Evolutionary conservation across 805 yeast genomes (phyloP).

Genomic region (Ogataea philodendri): DNA sequence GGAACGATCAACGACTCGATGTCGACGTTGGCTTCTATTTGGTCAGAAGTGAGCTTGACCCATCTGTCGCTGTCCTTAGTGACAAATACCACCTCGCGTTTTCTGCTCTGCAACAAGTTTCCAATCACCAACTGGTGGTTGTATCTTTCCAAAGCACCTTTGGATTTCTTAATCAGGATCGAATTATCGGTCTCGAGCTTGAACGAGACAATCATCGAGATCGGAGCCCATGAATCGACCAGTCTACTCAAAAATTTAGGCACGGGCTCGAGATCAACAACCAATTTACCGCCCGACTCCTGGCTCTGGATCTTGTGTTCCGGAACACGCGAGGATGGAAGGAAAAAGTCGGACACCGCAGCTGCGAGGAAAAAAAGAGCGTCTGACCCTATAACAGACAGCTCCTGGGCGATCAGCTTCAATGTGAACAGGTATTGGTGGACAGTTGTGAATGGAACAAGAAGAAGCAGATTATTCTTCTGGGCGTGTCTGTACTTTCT

Average conservation of each 20-base stretch:
- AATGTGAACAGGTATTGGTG: slow-evolving; percentile 89
- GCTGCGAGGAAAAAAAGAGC: slow-evolving; percentile 91
- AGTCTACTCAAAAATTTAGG: slow-evolving; percentile 88
- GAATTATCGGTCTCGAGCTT: slow-evolving; percentile 84
- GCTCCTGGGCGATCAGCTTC: slow-evolving; percentile 56
- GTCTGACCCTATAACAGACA: slow-evolving; percentile 52
- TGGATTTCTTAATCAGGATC: slow-evolving; percentile 72
- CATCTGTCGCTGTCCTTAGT: slow-evolving; percentile 47
- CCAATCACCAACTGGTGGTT: slow-evolving; percentile 95
- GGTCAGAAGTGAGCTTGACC: slow-evolving; percentile 48
- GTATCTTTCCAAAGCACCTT: slow-evolving; percentile 76
- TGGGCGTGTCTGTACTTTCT: slow-evolving; percentile 54
- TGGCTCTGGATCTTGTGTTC: slow-evolving; percentile 94
- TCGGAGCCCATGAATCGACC: slow-evolving; percentile 93
- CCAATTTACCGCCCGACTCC: slow-evolving; percentile 64
- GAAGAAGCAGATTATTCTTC: slow-evolving; percentile 50
- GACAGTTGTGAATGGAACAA: slow-evolving; percentile 90
- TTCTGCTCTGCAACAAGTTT: slow-evolving; percentile 84
- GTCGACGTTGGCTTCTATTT: slow-evolving; percentile 43
- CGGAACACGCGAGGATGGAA: slow-evolving; percentile 81
- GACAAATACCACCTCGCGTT: slow-evolving; percentile 84
- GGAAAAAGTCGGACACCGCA: slow-evolving; percentile 94
- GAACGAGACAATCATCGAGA: slow-evolving; percentile 91
- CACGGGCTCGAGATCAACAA: slow-evolving; percentile 89
- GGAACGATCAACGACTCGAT: slow-evolving; percentile 85